These are phyloP conservation scores for Candida easanensis DNA, from an alignment of 805 yeast genomes.

Conservation along the genomic window DNA sequence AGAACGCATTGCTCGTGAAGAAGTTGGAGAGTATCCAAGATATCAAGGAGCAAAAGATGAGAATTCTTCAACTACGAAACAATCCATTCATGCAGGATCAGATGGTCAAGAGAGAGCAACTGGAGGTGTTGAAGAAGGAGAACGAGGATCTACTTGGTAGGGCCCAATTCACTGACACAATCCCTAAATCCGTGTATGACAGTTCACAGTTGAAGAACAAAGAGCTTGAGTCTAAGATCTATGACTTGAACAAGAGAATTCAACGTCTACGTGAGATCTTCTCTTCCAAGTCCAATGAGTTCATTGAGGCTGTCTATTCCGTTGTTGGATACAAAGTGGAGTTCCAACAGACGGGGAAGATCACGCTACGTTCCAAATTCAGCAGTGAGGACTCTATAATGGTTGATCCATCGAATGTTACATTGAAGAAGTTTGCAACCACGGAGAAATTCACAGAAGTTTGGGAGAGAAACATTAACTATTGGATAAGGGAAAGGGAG, in stretches of 20 bases:
- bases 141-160: slow-evolving; percentile 48
- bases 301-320: slow-evolving; percentile 61
- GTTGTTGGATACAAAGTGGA: slow-evolving; percentile 74
- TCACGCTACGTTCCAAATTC: slow-evolving; percentile 52
- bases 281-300: slow-evolving; percentile 65
- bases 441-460: slow-evolving; percentile 40
- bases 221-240: slow-evolving; percentile 44
- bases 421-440: slow-evolving; percentile 40
- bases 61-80: slow-evolving; percentile 59
- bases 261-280: slow-evolving; percentile 54
- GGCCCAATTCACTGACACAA: slow-evolving; percentile 29
- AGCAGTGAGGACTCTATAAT: slow-evolving; percentile 44
- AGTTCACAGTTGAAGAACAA: slow-evolving; percentile 54
- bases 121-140: slow-evolving; percentile 53
- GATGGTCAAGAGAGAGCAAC: slow-evolving; percentile 48
- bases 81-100: slow-evolving; percentile 68
- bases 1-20: slow-evolving; percentile 34
- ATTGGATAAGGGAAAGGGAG: slow-evolving; percentile 66
- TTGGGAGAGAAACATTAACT: slow-evolving; percentile 40
- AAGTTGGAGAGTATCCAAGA: slow-evolving; percentile 35
- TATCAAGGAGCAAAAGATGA: slow-evolving; percentile 37
- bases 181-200: slow-evolving; percentile 66
- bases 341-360: slow-evolving; percentile 53
- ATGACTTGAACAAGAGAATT: slow-evolving; percentile 48
- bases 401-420: slow-evolving; percentile 53